phyloP scores from a whole-genome alignment of 2,329 filamentous ascomycete genomes.

The Phialocephala sp. region DNA sequence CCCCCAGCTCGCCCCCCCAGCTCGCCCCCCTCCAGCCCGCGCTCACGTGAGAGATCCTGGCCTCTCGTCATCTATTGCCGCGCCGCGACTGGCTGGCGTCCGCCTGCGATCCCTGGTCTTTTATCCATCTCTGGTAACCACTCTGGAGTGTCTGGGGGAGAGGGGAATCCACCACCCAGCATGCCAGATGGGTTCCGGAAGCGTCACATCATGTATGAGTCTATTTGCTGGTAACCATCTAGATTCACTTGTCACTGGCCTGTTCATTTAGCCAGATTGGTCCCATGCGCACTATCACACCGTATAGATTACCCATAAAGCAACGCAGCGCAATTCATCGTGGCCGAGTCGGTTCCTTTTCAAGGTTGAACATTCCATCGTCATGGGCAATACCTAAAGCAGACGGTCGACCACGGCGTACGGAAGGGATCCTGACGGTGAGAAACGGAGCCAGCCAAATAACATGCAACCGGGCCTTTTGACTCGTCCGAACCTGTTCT shows the following conservation, averaged over 20 bases:
- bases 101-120: constrained; percentile 12
- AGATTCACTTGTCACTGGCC: constrained; percentile 29
- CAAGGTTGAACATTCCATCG: constrained; percentile 29
- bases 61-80: constrained; percentile 17
- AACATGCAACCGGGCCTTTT: constrained; percentile 17
- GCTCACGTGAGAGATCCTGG: constrained; percentile 19
- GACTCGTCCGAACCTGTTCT: constrained; percentile 13
- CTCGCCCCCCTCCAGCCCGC: constrained; percentile 1
- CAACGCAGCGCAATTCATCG: constrained; percentile 26
- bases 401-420: constrained; percentile 32
- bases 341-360: constrained; percentile 23
- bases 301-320: constrained; percentile 33
- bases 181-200: constrained; percentile 25
- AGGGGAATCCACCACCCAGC: constrained; percentile 25
- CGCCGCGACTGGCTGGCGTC: constrained; percentile 22
- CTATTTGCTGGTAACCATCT: constrained; percentile 33
- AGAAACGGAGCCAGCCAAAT: constrained; percentile 14
- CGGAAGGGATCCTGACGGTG: constrained; percentile 25
- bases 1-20: background rate
- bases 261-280: constrained; percentile 38
- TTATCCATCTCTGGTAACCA: constrained; percentile 13
- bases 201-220: constrained; percentile 33
- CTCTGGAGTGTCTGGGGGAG: constrained; percentile 18
- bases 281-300: constrained; percentile 37
- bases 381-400: constrained; percentile 36